Percentiles rank a stretch among this genome's conserved stretches.
Evolutionary conservation across 495 filamentous ascomycete species (phyloP).

Genomic region (Xylaria sp.): DNA sequence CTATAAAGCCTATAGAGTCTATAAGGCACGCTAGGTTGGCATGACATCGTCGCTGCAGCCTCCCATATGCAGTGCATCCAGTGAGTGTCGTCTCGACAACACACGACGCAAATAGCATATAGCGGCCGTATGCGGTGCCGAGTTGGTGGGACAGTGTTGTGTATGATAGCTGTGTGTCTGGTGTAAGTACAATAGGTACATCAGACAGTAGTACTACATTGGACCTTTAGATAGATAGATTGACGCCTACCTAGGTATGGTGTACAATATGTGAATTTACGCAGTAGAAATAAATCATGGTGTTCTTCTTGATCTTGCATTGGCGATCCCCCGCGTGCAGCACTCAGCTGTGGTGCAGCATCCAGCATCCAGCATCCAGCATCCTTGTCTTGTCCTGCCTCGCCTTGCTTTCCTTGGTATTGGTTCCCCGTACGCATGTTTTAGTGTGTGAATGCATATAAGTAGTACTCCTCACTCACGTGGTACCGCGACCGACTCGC

Average conservation of each 20-base stretch:
- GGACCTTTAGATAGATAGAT: slow-evolving; percentile 13
- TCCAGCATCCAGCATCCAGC: too few relatives aligned
- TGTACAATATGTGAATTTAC: too few relatives aligned
- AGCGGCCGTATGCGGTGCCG: slow-evolving; percentile 27
- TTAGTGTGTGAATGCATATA: too few relatives aligned
- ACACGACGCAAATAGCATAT: too few relatives aligned
- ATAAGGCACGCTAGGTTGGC: background rate
- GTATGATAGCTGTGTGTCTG: slow-evolving; percentile 5
- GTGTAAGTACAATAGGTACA: too few relatives aligned
- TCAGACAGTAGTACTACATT: too few relatives aligned
- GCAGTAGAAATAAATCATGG: too few relatives aligned
- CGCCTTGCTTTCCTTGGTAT: background rate
- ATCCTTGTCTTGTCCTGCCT: slow-evolving; percentile 17
- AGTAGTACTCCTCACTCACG: too few relatives aligned
- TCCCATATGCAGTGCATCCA: slow-evolving; percentile 7
- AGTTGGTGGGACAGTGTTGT: slow-evolving; percentile 16
- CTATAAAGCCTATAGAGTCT: too few relatives aligned
- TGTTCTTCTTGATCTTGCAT: slow-evolving; percentile 21
- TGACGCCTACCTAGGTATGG: slow-evolving; percentile 1
- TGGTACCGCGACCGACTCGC: too few relatives aligned
- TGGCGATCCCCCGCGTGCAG: slow-evolving; percentile 24
- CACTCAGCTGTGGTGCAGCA: slow-evolving; percentile 15
- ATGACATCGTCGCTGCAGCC: background rate
- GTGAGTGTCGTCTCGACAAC: background rate
- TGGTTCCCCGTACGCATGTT: background rate